Base-by-base conservation (phyloP, 2,329 filamentous ascomycete genomes). In the Periconia digitata region DNA sequence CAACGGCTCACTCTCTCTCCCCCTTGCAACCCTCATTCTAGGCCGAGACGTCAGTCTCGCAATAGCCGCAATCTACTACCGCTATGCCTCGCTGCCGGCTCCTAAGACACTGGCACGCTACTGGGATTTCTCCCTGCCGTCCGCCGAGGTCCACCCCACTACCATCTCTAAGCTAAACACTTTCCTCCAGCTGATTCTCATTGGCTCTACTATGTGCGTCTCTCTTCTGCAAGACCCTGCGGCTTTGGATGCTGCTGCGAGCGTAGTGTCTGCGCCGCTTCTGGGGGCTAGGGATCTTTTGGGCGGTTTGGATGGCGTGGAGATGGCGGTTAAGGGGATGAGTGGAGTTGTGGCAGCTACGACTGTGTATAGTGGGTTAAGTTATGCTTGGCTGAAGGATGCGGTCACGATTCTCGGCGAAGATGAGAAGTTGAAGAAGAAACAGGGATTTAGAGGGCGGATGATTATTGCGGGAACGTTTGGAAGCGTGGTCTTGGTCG, bases 101-200 rank as follows among this genome's bases (percentile, higher is more conserved):
- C 94, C 94, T 1, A 97, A 97, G 74, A 97, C 94, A 0, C 89
- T 96, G 72, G 75, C 82, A 16, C 80, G 94, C 16, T 99, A 97
- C 73, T 99, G 94, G 94, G 94, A 99, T 73, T 97, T 99, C 67
- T 92, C 89, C 3, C 80, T 99, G 13, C 94, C 90, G 2, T 89
- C 85, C 34, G 90, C 90, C 2, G 89, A 94, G 72, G 90, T 95
- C 6, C 86, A 84, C 51, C 90, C 90, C 1, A 94, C 90, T 0
- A 86, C 81, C 1, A 89, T 95, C 53, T 91, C 87, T 73, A 95
- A 95, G 62, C 72, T 91, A 72, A 99, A 99, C 73, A 99, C 94
- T 0, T 91, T 95, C 37, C 74, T 97, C 59, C 94, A 99, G 70
- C 77, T 99, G 17, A 84, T 86, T 4, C 80, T 99, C 12, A 88